Base-by-base conservation (phyloP, 2,329 filamentous ascomycete species). In the Pyrenochaeta sp. region DNA sequence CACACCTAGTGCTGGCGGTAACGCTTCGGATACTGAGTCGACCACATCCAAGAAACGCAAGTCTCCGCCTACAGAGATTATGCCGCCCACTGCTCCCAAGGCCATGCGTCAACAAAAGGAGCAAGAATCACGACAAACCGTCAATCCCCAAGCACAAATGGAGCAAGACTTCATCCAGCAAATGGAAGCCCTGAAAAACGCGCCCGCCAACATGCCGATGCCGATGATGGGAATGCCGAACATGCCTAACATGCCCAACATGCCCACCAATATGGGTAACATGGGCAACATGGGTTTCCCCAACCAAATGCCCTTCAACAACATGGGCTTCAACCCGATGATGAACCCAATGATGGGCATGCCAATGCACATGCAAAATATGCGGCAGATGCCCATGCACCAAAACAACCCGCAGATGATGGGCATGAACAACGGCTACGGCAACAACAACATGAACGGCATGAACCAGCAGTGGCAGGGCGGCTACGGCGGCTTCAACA, bases 31-130 rank as follows among this genome's bases (percentile, higher is more conserved):
- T 43, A 66, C 66, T 40, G 61, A 71, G 42, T 64, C 57, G 4
- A 57, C 60, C 8, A 58, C 38, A 44, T 75, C 82, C 18, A 94
- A 89, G 74, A 99, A 97, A 75, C 85, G 94, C 15, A 82, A 88
- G 8, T 48, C 61, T n/a, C 90, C 91, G 10, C 90, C 93, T 23
- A 87, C 91, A 38, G 79, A 84, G 21, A 72, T 80, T 40, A 72
- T 72, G 35, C 74, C 72, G 13, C 70, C 71, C 6, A 72, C 72
- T 3, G 75, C 72, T 9, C 76, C 77, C 8, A 72, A 74, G 36
- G 75, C 73, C 10, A 77, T 74, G 73, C 71, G 72, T 27, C 61
- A 67, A 29, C 69, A 55, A 60, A 66, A 57, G 49, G 65, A 67
- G 51, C 71, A 67, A 58, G 42, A 55, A 32, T 43, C 53, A 17